Conservation (phyloP, 495 filamentous ascomycete genomes). For the Penicillium bovifimosum region DNA sequence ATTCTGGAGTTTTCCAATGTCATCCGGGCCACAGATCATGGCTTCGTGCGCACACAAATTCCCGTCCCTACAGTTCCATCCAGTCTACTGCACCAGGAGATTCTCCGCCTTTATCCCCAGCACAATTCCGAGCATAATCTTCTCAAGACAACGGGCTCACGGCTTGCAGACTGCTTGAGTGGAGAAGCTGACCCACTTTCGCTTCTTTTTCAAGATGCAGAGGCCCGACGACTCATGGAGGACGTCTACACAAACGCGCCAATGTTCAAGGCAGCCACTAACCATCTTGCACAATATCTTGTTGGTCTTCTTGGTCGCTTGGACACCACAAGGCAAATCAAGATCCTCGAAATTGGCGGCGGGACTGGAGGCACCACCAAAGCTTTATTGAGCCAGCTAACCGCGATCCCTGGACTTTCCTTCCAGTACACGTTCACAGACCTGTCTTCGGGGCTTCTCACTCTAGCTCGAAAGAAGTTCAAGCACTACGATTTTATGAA, state of each 20-base stretch:
- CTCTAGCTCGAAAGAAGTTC: slow-evolving; percentile 26
- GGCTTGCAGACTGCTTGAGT: slow-evolving; percentile 16
- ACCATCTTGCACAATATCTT: background rate
- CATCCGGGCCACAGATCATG: background rate
- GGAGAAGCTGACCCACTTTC: background rate
- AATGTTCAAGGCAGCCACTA: background rate
- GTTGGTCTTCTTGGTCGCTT: background rate
- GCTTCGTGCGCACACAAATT: background rate
- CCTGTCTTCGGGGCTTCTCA: slow-evolving; percentile 31
- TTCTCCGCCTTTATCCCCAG: slow-evolving; percentile 12
- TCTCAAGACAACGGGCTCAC: slow-evolving; percentile 12
- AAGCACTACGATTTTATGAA: slow-evolving; percentile 21
- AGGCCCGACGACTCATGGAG: background rate
- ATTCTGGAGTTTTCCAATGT: background rate
- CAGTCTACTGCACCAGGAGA: background rate
- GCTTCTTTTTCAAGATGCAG: background rate
- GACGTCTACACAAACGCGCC: slow-evolving; percentile 6
- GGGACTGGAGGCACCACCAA: slow-evolving; percentile 39
- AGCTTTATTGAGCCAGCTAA: slow-evolving; percentile 19
- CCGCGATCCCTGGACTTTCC: background rate
- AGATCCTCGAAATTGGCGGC: slow-evolving; percentile 35
- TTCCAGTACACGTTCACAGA: slow-evolving; percentile 43
- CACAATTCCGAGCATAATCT: slow-evolving; percentile 20
- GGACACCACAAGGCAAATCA: slow-evolving; percentile 1
- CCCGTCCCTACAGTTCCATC: background rate